Conservation (phyloP, 2,329 filamentous ascomycete genomes). For the Ophiosphaerella herpotricha region DNA sequence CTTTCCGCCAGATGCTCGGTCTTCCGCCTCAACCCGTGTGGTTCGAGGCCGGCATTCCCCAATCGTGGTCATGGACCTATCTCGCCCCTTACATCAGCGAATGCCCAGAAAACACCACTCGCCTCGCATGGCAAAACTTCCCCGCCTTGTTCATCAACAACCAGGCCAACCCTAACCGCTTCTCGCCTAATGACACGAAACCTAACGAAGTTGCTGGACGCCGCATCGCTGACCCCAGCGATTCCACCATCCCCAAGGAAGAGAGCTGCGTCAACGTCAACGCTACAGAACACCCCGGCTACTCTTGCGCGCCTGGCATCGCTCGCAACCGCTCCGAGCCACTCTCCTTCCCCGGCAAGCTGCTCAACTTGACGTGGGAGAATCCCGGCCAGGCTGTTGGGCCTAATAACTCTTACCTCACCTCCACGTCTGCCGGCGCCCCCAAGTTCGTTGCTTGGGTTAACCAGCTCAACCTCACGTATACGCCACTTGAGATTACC, state of each 20-base stretch:
- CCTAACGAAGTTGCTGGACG: slow-evolving; percentile 68
- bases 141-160: slow-evolving; percentile 73
- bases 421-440: slow-evolving; percentile 58
- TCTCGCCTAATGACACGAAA: slow-evolving; percentile 65
- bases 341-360: slow-evolving; percentile 73
- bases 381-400: slow-evolving; percentile 69
- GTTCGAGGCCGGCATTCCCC: slow-evolving; percentile 79
- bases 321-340: slow-evolving; percentile 71
- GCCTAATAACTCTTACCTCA: slow-evolving; percentile 83
- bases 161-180: slow-evolving; percentile 73
- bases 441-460: slow-evolving; percentile 77
- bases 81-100: slow-evolving; percentile 80
- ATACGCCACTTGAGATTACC: slow-evolving; percentile 66
- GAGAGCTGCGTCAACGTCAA: slow-evolving; percentile 65
- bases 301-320: slow-evolving; percentile 67
- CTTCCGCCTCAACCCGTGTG: slow-evolving; percentile 82
- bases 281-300: slow-evolving; percentile 56
- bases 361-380: slow-evolving; percentile 76
- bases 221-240: slow-evolving; percentile 61
- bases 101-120: slow-evolving; percentile 73
- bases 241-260: slow-evolving; percentile 49
- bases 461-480: slow-evolving; percentile 66
- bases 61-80: slow-evolving; percentile 83
- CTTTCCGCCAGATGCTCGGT: slow-evolving; percentile 81
- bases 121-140: slow-evolving; percentile 84